These are phyloP conservation scores for Volvox carteri DNA, from an alignment of 163 green algal genomes.

Conservation along the genomic window DNA sequence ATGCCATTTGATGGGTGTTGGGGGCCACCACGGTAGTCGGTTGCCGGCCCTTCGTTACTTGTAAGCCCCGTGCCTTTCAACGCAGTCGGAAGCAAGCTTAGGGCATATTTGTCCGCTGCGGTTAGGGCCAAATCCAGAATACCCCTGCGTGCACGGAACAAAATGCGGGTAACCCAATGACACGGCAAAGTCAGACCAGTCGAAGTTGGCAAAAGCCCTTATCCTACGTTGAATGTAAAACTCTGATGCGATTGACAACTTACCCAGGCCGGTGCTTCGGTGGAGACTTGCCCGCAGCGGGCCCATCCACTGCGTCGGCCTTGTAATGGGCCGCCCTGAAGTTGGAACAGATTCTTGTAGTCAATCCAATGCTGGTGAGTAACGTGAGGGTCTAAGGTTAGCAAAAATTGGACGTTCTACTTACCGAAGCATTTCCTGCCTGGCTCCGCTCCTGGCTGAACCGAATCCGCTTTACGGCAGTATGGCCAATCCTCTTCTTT, in stretches of 20 bases:
- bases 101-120: constrained; percentile 41
- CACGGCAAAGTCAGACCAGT: background rate
- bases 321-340: constrained; percentile 49
- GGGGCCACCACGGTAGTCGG: constrained; percentile 10
- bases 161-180: background rate
- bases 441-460: background rate
- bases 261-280: constrained; percentile 45
- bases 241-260: background rate
- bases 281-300: background rate
- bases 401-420: background rate
- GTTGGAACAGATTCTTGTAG: too few species aligned
- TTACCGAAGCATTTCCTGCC: constrained; percentile 31
- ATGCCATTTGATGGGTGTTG: constrained; percentile 28
- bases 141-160: constrained; percentile 19
- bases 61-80: constrained; percentile 27
- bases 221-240: too few species aligned
- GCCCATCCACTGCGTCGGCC: constrained; percentile 12
- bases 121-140: constrained; percentile 49
- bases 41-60: constrained; percentile 1
- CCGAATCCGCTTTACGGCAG: background rate
- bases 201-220: too few species aligned
- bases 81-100: constrained; percentile 35
- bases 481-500: background rate
- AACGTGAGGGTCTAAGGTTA: background rate
- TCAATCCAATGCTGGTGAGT: too few species aligned